Conservation (phyloP, 371 early-diverging fungal genomes). For the Batkoa obscura region DNA sequence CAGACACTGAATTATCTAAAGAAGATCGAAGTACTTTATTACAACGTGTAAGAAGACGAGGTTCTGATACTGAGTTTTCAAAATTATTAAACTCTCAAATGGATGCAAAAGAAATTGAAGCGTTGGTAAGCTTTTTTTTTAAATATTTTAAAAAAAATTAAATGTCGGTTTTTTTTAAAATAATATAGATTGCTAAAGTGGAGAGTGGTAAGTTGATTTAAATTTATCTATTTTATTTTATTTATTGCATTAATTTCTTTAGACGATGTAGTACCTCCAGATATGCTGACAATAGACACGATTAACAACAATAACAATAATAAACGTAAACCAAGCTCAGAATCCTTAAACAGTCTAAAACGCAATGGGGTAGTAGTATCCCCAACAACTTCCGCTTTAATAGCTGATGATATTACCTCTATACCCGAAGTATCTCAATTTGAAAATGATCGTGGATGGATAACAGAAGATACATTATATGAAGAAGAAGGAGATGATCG, state of each 20-base stretch:
- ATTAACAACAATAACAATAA: not conserved
- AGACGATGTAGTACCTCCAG: not conserved
- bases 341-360: not conserved
- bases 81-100: not conserved
- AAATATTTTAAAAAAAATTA: not conserved
- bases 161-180: not conserved
- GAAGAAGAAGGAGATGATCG: not conserved
- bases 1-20: not conserved
- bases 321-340: not conserved
- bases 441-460: not conserved
- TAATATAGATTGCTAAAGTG: not conserved
- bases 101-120: not conserved
- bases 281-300: no score
- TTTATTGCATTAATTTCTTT: not conserved
- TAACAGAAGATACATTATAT: not conserved
- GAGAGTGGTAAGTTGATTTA: not conserved
- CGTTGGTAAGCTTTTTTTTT: not conserved
- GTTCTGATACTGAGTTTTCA: not conserved
- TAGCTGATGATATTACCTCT: not conserved
- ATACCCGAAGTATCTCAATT: not conserved
- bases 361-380: conserved; percentile 5
- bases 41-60: not conserved
- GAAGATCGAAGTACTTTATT: not conserved
- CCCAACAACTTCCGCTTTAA: not conserved
- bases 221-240: not conserved